Evolutionary conservation across 176 grass and related monocot genomes (phyloP), one percentile per base, ranked within the genome.

Genomic region (Eragrostis curvula): DNA sequence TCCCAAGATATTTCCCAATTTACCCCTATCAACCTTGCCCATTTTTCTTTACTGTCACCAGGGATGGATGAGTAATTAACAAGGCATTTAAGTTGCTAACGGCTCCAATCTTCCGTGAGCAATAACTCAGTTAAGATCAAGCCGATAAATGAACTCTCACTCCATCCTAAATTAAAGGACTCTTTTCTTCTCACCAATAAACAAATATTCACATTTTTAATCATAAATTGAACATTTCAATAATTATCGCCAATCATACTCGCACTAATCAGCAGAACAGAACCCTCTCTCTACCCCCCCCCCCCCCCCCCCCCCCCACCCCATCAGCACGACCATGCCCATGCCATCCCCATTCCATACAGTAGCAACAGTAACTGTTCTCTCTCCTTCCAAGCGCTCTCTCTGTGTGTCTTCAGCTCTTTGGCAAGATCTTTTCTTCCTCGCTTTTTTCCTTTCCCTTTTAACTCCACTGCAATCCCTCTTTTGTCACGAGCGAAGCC

Each of bases 401-500:
- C 21, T 58, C 52, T 42, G 30, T 50, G 30, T n/a, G 51, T 66
- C 25, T 3, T 71, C 83, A 36, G 43, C 43, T 84, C 82, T 88
- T 73, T 46, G 73, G 74, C 55, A 62, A 74, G 88, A 83, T 86
- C 79, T 74, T 72, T 70, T 72, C 84, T 48, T 80, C 57, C 24
- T 79, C 58, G 71, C 62, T 84, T 74, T 79, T 78, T 79, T 62
- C 28, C 51, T 78, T 79, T 62, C 28, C 51, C 73, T 80, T 84
- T 87, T 50, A 84, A 41, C 83, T 86, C 79, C 68, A 53, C 71
- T 50, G 13, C 81, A 81, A 80, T 88, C 78, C 32, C 17, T 85
- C 89, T 89, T 91, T 89, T 85, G 82, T 84, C 86, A 87, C 86
- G 69, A 87, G 73, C 71, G 40, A 71, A 70, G 84, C 79, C 51